Evolutionary conservation across 352 stramenopile species (phyloP).

Genomic region (Phytophthora pseudosyringae): DNA sequence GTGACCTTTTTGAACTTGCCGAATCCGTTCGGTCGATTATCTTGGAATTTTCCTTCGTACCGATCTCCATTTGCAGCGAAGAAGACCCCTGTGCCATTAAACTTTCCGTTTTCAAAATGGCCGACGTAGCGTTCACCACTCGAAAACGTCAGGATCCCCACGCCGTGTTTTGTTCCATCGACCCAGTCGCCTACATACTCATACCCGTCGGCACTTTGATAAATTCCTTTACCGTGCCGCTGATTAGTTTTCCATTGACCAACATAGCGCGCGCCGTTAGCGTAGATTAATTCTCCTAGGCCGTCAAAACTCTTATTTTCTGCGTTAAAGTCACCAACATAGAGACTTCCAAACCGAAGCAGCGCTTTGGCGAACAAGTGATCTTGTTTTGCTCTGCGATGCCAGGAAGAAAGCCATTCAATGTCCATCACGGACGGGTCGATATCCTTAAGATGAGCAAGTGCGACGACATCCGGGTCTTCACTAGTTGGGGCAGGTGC

Average conservation of each 20-base stretch:
- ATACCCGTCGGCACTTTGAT: conserved; percentile 55
- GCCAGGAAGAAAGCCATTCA: conserved; percentile 66
- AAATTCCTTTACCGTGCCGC: conserved; percentile 75
- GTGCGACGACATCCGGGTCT: conserved; percentile 8
- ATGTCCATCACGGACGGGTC: conserved; percentile 42
- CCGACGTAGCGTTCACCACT: conserved; percentile 90
- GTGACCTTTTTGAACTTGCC: conserved; percentile 77
- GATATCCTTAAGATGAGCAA: conserved; percentile 34
- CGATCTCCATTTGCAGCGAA: conserved; percentile 77
- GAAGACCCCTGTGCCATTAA: conserved; percentile 75
- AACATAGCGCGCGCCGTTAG: conserved; percentile 81
- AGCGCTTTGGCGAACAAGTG: conserved; percentile 70
- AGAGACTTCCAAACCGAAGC: conserved; percentile 70
- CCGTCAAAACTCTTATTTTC: conserved; percentile 68
- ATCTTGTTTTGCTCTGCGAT: conserved; percentile 38
- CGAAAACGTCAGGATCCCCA: conserved; percentile 75
- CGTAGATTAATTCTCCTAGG: conserved; percentile 87
- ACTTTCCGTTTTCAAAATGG: conserved; percentile 78
- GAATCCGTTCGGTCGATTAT: conserved; percentile 52
- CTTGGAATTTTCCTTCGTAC: conserved; percentile 79
- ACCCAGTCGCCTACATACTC: conserved; percentile 81
- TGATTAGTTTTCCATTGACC: conserved; percentile 82
- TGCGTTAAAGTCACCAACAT: conserved; percentile 73
- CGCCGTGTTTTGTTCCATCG: conserved; percentile 78
- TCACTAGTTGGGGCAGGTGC: not conserved